phyloP scores from a whole-genome alignment of 1,284 basidiomycete genomes.

The Vanrija sp. region DNA sequence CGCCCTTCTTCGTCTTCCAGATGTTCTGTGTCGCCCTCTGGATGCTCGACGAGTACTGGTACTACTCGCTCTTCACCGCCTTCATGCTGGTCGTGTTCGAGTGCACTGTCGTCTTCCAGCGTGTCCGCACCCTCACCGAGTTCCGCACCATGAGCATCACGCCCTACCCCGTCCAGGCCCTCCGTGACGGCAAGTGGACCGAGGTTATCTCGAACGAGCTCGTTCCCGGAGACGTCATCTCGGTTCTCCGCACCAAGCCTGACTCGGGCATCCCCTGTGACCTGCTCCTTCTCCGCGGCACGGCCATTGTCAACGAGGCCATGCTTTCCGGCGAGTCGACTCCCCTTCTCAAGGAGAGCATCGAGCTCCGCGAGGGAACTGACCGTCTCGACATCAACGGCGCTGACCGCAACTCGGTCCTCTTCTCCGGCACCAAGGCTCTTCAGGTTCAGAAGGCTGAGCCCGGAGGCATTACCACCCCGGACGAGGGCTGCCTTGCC shows the following conservation, averaged over 20 bases:
- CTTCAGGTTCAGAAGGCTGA: constrained; percentile 63
- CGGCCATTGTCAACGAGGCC: constrained; percentile 92
- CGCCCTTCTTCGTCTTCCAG: constrained; percentile 94
- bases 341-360: constrained; percentile 85
- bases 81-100: constrained; percentile 97
- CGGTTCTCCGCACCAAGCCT: constrained; percentile 68
- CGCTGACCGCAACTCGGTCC: constrained; percentile 76
- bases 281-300: constrained; percentile 78
- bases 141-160: constrained; percentile 92
- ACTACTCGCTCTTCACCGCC: constrained; percentile 90
- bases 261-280: constrained; percentile 89
- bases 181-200: constrained; percentile 74
- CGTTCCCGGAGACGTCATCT: constrained; percentile 85
- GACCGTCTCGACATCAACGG: constrained; percentile 80
- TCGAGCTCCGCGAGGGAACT: constrained; percentile 70
- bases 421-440: constrained; percentile 93
- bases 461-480: constrained; percentile 52
- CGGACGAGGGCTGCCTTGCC: constrained; percentile 84
- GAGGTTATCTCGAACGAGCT: constrained; percentile 76
- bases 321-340: constrained; percentile 97
- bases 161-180: constrained; percentile 77
- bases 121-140: constrained; percentile 81
- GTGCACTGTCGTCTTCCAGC: constrained; percentile 96
- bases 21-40: constrained; percentile 92
- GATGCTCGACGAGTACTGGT: constrained; percentile 97